These are phyloP conservation scores for Globisporangium recalcitrans DNA, from an alignment of 352 stramenopile species.

Conservation along the genomic window DNA sequence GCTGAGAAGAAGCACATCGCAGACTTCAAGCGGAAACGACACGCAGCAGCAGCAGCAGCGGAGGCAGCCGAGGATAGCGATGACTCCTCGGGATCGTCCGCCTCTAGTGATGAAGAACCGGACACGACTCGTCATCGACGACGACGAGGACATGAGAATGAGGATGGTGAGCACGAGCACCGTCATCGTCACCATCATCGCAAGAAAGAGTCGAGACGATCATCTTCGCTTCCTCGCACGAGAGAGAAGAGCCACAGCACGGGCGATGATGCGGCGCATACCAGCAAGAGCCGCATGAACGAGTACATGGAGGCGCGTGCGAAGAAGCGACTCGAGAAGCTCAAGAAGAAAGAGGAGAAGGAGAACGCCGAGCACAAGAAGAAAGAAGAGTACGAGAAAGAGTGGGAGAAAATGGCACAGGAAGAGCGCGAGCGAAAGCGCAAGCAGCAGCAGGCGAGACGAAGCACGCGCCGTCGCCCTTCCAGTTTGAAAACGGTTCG, in stretches of 20 bases:
- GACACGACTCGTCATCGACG: constrained; percentile 11
- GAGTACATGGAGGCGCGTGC: constrained; percentile 84
- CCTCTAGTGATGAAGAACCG: constrained; percentile 14
- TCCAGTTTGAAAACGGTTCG: constrained; percentile 80
- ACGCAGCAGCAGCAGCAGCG: not conserved
- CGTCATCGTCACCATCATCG: constrained; percentile 21
- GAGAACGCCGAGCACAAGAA: constrained; percentile 71
- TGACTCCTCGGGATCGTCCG: constrained; percentile 4
- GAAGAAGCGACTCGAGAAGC: constrained; percentile 72
- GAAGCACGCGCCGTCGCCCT: constrained; percentile 57
- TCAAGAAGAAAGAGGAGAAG: constrained; percentile 68
- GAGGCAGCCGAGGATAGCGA: constrained; percentile 9
- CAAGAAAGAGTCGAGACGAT: constrained; percentile 21
- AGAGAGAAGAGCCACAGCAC: constrained; percentile 42
- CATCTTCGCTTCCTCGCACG: constrained; percentile 28
- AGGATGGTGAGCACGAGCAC: not conserved
- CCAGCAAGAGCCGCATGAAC: constrained; percentile 82
- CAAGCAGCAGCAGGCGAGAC: constrained; percentile 71
- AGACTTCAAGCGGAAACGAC: constrained; percentile 21
- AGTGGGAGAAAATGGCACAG: constrained; percentile 87
- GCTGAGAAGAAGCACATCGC: constrained; percentile 12
- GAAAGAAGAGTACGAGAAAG: constrained; percentile 83
- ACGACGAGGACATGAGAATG: constrained; percentile 23
- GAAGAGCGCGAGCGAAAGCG: constrained; percentile 78
- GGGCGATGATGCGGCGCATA: constrained; percentile 19